phyloP scores from a whole-genome alignment of 805 yeast species.

The Lachancea cidri region DNA sequence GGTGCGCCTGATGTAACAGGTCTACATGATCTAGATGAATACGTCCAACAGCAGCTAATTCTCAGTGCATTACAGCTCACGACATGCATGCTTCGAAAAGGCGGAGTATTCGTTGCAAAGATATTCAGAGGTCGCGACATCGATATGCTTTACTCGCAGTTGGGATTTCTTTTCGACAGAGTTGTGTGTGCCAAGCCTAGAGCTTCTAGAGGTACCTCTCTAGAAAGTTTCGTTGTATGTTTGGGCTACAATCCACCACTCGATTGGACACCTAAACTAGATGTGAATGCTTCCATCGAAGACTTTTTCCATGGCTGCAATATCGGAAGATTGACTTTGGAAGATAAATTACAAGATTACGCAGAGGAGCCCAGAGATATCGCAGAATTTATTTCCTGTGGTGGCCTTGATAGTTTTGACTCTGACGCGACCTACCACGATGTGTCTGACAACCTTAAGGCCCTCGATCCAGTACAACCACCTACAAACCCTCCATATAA shows the following conservation, averaged over 20 bases:
- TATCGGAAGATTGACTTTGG: conserved; percentile 42
- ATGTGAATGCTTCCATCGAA: conserved; percentile 59
- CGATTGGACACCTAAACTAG: conserved; percentile 73
- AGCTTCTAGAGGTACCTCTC: conserved; percentile 88
- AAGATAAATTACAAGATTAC: conserved; percentile 34
- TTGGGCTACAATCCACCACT: conserved; percentile 77
- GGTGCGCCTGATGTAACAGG: conserved; percentile 99
- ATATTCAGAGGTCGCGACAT: conserved; percentile 95
- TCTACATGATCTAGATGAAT: conserved; percentile 92
- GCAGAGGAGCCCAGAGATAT: conserved; percentile 62
- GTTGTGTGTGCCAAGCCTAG: conserved; percentile 96
- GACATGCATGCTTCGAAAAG: conserved; percentile 79
- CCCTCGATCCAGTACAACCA: conserved; percentile 86
- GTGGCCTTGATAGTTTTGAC: conserved; percentile 81
- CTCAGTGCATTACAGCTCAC: conserved; percentile 89
- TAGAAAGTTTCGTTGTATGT: conserved; percentile 93
- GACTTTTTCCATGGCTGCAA: conserved; percentile 67
- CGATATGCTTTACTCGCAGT: conserved; percentile 87
- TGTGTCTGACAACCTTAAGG: conserved; percentile 32
- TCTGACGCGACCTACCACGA: conserved; percentile 86
- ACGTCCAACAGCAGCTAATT: conserved; percentile 91
- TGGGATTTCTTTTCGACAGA: conserved; percentile 76
- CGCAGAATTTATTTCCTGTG: conserved; percentile 95
- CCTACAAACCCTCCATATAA: conserved; percentile 98
- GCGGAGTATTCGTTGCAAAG: conserved; percentile 93